Base-by-base conservation (phyloP, 352 stramenopile species). In the Plasmopara halstedii region DNA sequence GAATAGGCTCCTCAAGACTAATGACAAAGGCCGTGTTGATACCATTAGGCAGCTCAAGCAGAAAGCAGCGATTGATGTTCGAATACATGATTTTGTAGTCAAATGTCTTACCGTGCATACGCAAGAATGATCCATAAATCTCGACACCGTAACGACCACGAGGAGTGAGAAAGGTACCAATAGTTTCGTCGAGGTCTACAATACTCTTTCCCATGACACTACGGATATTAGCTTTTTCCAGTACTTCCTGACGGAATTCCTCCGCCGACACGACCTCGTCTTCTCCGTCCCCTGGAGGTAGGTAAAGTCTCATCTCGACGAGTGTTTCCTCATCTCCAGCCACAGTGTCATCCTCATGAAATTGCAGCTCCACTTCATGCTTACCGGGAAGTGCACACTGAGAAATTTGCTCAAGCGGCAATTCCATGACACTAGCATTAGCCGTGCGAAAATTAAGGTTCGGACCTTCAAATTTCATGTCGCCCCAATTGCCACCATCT, bases 61-160 rank as follows among this genome's bases (percentile, higher is more conserved):
- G 56, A 58, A 99, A 99, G 42, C 98, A 95, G 21, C 96, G 87
- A 52, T 96, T 98, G 63, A 99, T 98, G 67, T 99, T 97, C 44
- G 97, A 95, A 80, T 99, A 99, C 72, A 96, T 91, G 63, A 99
- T 99, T 75, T 99, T 98, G 87, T 98, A 98, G 82, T 99, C 95
- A 68, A 99, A 99, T 55, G 96, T 98, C 59, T 96, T 96, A 61
- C 94, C 94, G 52, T 94, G 79, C 80, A 99, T 98, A 39, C 96
- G 92, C 57, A 99, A 70, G 67, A 98, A 99, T 8, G 81, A 92
- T 41, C 80, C 78, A 73, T 99, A 98, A 64, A 99, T 90, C 70
- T 99, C 94, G 46, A 99, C 92, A 6, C 82, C 86, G 57, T 99
- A 99, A 52, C 95, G 83, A 34, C 97, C 97, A 44, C 97, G 80